Conservation (phyloP, 192 early-diverging fungal species). For the Martensiomyces pterosporus region DNA sequence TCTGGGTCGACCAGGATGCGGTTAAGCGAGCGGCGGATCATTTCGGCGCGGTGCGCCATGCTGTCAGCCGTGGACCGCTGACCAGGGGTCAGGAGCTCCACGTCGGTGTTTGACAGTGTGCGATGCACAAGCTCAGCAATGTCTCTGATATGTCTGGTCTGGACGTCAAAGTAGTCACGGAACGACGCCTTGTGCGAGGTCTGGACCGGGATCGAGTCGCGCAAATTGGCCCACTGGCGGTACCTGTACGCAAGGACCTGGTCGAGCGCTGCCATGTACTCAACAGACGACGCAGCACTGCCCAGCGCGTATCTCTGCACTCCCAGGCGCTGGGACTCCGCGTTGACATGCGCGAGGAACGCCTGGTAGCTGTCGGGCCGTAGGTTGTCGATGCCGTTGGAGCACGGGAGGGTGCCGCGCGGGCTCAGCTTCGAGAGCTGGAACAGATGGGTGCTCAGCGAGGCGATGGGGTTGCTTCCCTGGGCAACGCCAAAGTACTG, state of each 20-base stretch:
- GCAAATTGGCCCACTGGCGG: slow-evolving; percentile 86
- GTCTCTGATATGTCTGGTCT: slow-evolving; percentile 57
- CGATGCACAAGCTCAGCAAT: slow-evolving; percentile 52
- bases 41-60: slow-evolving; percentile 27
- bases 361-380: slow-evolving; percentile 76
- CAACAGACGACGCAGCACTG: slow-evolving; percentile 58
- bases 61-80: slow-evolving; percentile 14
- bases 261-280: slow-evolving; percentile 75
- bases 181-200: slow-evolving; percentile 61
- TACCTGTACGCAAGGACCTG: slow-evolving; percentile 80
- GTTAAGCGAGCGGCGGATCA: slow-evolving; percentile 30
- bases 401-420: slow-evolving; percentile 72
- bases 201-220: slow-evolving; percentile 80
- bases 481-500: slow-evolving; percentile 80
- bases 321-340: slow-evolving; percentile 42
- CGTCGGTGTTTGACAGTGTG: slow-evolving; percentile 59
- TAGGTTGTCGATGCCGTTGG: slow-evolving; percentile 67
- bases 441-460: slow-evolving; percentile 80
- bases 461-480: slow-evolving; percentile 83
- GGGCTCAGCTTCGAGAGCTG: slow-evolving; percentile 78
- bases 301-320: slow-evolving; percentile 61
- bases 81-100: slow-evolving; percentile 11
- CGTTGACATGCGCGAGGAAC: slow-evolving; percentile 68
- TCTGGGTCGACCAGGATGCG: slow-evolving; percentile 18
- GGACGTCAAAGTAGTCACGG: slow-evolving; percentile 60